Conservation (phyloP, 1,284 basidiomycete species). For the Termitomyces sp. region DNA sequence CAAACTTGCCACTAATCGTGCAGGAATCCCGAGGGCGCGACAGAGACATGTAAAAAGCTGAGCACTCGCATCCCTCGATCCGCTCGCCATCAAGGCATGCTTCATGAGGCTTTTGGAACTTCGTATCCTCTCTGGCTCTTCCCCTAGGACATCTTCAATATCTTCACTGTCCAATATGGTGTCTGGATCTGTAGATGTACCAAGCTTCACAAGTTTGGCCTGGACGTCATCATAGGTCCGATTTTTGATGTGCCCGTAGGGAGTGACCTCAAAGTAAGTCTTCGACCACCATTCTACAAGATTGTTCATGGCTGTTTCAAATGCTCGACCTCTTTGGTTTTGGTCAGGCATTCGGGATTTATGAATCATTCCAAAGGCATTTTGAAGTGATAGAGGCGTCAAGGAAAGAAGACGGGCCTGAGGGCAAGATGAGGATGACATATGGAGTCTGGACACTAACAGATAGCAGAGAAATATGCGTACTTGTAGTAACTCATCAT, state of each 20-base stretch:
- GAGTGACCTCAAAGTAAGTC: slow-evolving; percentile 64
- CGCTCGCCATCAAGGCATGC: slow-evolving; percentile 74
- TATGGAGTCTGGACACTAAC: too few species aligned
- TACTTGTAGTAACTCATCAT: slow-evolving; percentile 80
- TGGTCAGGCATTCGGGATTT: slow-evolving; percentile 80
- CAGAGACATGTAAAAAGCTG: slow-evolving; percentile 92
- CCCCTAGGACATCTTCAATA: slow-evolving; percentile 43
- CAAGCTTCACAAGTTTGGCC: slow-evolving; percentile 35
- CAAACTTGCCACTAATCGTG: slow-evolving; percentile 84
- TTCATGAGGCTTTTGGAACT: slow-evolving; percentile 86
- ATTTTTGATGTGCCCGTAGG: slow-evolving; percentile 64
- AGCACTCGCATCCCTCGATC: slow-evolving; percentile 84
- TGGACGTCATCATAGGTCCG: slow-evolving; percentile 72
- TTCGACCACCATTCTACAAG: slow-evolving; percentile 82
- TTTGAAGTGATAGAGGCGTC: slow-evolving; percentile 74
- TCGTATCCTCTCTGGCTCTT: slow-evolving; percentile 66
- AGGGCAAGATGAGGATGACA: slow-evolving; percentile 10
- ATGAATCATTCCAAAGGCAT: slow-evolving; percentile 73
- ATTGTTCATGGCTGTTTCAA: slow-evolving; percentile 72
- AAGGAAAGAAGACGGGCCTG: slow-evolving; percentile 84
- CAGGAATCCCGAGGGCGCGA: slow-evolving; percentile 82
- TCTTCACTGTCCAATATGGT: slow-evolving; percentile 32
- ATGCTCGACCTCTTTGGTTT: slow-evolving; percentile 76
- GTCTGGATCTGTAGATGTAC: slow-evolving; percentile 26
- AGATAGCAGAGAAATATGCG: slow-evolving; percentile 15